phyloP scores from a whole-genome alignment of 2,329 filamentous ascomycete species.

The Calonectria pseudoturangicola region DNA sequence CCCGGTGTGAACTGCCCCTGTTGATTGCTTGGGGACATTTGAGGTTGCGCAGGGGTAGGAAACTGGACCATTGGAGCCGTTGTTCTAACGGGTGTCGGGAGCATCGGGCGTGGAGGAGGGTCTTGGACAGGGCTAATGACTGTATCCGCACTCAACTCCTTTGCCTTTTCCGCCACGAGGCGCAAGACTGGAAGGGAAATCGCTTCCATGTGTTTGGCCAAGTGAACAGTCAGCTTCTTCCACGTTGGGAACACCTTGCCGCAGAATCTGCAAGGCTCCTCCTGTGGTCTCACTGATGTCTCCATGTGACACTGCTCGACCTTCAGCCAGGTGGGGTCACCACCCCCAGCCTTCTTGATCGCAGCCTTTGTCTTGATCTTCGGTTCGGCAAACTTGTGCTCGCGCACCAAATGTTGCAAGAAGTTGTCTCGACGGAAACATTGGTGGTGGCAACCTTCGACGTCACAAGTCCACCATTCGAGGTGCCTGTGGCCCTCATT shows the following conservation, averaged over 20 bases:
- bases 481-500: conserved; percentile 93
- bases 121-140: conserved; percentile 81
- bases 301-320: conserved; percentile 86
- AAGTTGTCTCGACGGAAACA: conserved; percentile 96
- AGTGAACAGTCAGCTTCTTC: conserved; percentile 95
- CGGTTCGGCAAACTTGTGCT: conserved; percentile 91
- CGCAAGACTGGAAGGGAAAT: conserved; percentile 87
- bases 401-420: conserved; percentile 91
- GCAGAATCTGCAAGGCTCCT: conserved; percentile 92
- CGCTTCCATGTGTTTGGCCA: conserved; percentile 96
- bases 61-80: conserved; percentile 47
- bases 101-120: conserved; percentile 59
- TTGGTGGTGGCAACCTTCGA: conserved; percentile 85
- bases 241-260: conserved; percentile 86
- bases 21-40: conserved; percentile 44
- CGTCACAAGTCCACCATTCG: conserved; percentile 92
- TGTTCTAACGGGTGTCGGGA: conserved; percentile 54
- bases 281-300: conserved; percentile 77
- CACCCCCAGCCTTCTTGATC: conserved; percentile 74
- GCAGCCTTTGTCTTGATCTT: conserved; percentile 84
- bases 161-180: conserved; percentile 69
- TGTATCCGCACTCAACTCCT: conserved; percentile 75
- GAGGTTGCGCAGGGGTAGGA: conserved; percentile 46
- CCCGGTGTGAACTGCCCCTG: conserved; percentile 47
- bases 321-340: conserved; percentile 83